These are phyloP conservation scores for Falciphora oryzae DNA, from an alignment of 2,329 filamentous ascomycete species.

Conservation along the genomic window DNA sequence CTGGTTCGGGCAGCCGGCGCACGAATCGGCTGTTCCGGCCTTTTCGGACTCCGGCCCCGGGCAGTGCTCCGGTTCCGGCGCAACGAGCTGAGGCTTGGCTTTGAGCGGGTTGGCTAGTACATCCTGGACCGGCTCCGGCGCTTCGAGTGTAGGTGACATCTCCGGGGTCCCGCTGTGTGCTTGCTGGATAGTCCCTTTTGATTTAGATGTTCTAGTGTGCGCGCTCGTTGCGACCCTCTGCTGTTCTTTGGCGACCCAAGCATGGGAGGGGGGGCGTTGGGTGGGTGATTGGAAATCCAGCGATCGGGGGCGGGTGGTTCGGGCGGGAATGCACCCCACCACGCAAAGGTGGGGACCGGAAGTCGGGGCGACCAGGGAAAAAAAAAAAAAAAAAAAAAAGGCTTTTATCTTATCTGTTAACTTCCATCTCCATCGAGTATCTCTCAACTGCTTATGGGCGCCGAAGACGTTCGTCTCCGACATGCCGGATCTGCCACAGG, in stretches of 20 bases:
- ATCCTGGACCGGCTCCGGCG: constrained; percentile 58
- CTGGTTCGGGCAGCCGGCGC: constrained; percentile 93
- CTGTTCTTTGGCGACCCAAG: background rate
- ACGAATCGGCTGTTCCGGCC: constrained; percentile 70
- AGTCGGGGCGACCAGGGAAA: background rate
- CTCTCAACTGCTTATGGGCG: too few species aligned
- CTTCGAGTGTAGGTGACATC: constrained; percentile 81
- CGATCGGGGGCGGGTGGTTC: too few species aligned
- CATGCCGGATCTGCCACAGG: background rate
- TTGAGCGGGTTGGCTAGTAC: constrained; percentile 73
- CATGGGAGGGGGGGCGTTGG: background rate
- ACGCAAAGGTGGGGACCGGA: background rate
- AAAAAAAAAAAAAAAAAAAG: background rate
- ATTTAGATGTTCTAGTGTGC: background rate
- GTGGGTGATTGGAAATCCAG: background rate
- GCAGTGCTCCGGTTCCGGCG: constrained; percentile 94
- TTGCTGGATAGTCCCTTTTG: background rate
- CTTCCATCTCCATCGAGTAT: too few species aligned
- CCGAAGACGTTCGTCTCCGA: background rate
- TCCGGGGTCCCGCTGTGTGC: background rate
- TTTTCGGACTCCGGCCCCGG: constrained; percentile 78
- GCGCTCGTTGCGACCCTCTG: background rate
- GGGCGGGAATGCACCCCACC: background rate
- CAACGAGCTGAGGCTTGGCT: constrained; percentile 76
- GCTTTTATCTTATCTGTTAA: background rate